phyloP scores from a whole-genome alignment of 2,329 filamentous ascomycete genomes.

The Claviceps sp. region DNA sequence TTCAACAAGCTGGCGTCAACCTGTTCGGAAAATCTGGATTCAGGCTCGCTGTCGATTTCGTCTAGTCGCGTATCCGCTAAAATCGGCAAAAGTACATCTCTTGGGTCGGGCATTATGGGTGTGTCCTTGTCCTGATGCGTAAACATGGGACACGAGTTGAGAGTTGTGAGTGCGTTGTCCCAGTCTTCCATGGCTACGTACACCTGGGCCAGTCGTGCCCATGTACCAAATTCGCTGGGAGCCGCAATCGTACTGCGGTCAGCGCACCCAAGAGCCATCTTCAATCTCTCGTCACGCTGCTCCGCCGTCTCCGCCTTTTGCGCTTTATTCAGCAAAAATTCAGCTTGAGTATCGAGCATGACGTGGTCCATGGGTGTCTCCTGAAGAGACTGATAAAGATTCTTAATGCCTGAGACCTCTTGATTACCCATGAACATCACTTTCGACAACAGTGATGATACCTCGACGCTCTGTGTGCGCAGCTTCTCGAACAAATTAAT shows the following conservation, averaged over 20 bases:
- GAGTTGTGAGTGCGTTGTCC: slow-evolving; percentile 85
- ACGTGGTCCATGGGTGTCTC: slow-evolving; percentile 96
- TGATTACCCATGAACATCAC: slow-evolving; percentile 92
- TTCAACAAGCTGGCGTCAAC: slow-evolving; percentile 79
- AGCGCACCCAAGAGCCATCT: slow-evolving; percentile 81
- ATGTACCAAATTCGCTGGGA: slow-evolving; percentile 93
- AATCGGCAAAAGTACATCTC: slow-evolving; percentile 74
- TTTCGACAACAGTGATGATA: slow-evolving; percentile 81
- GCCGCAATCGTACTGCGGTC: slow-evolving; percentile 91
- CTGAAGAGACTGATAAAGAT: slow-evolving; percentile 78
- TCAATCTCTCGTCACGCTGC: slow-evolving; percentile 52
- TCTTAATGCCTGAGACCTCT: slow-evolving; percentile 85
- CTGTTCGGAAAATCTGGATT: slow-evolving; percentile 67
- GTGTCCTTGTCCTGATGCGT: slow-evolving; percentile 98
- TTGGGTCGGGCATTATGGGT: slow-evolving; percentile 84
- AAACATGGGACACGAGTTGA: slow-evolving; percentile 99
- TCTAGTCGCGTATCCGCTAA: slow-evolving; percentile 82
- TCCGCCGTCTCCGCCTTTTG: slow-evolving; percentile 38
- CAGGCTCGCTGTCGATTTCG: slow-evolving; percentile 87
- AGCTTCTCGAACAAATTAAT: slow-evolving; percentile 98
- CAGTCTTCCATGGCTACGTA: slow-evolving; percentile 92
- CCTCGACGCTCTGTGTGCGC: slow-evolving; percentile 77
- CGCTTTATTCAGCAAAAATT: slow-evolving; percentile 82
- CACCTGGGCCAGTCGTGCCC: slow-evolving; percentile 85
- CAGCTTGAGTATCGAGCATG: slow-evolving; percentile 85